Evolutionary conservation across 495 filamentous ascomycete genomes (phyloP).

Genomic region (Penicillium coprophilum): DNA sequence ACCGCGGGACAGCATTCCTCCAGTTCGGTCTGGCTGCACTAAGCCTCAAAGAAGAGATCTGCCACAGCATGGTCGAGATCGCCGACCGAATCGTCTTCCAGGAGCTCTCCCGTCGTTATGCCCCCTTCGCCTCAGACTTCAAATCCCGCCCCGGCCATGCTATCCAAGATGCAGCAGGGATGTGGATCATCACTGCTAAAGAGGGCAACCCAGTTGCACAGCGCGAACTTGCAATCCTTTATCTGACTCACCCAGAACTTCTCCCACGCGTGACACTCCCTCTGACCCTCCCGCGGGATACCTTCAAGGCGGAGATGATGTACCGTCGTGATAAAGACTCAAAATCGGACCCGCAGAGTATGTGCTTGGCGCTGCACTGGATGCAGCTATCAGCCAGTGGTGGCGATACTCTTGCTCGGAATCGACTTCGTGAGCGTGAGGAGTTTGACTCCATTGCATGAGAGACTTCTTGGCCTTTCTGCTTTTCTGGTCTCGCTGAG

Average conservation of each 20-base stretch:
- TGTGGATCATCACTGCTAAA: conserved; percentile 94
- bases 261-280: conserved; percentile 83
- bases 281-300: conserved; percentile 79
- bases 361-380: conserved; percentile 98
- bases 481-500: conserved; percentile 11
- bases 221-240: conserved; percentile 90
- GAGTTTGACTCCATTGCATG: conserved; percentile 56
- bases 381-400: conserved; percentile 89
- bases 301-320: conserved; percentile 88
- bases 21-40: conserved; percentile 87
- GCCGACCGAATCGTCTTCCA: conserved; percentile 50
- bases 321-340: conserved; percentile 56
- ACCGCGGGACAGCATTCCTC: conserved; percentile 90
- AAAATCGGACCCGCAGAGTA: conserved; percentile 77
- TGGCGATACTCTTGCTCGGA: conserved; percentile 82
- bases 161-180: conserved; percentile 81
- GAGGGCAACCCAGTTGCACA: conserved; percentile 92
- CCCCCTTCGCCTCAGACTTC: conserved; percentile 40
- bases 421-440: conserved; percentile 74
- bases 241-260: conserved; percentile 87
- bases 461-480: conserved; percentile 22
- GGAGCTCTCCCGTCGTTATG: conserved; percentile 44
- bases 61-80: conserved; percentile 83
- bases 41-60: conserved; percentile 84
- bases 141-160: conserved; percentile 41